Conservation (phyloP, 1,284 basidiomycete genomes). For the Boletus smithii region DNA sequence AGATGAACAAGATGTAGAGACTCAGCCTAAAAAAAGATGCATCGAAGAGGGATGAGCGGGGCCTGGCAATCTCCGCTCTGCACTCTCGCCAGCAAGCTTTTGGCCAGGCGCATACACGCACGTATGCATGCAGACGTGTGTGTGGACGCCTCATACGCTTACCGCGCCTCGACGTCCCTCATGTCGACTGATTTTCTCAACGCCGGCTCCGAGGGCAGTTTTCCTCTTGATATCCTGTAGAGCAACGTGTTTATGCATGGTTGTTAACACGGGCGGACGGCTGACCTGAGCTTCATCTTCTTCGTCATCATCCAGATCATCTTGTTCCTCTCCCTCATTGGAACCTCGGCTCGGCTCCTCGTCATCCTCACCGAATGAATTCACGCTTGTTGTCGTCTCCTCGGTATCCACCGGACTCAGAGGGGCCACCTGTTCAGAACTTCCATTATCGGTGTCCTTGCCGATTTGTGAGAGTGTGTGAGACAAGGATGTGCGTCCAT, state of each 20-base stretch:
- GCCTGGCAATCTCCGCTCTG: conserved; percentile 5
- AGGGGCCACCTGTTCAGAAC: neutral
- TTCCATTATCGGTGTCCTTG: neutral
- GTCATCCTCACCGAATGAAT: conserved; percentile 14
- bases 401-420: conserved; percentile 16
- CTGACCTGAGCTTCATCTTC: conserved; percentile 42
- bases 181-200: conserved; percentile 71
- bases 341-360: conserved; percentile 14
- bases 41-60: conserved; percentile 12
- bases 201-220: conserved; percentile 55
- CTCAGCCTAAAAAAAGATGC: too few species aligned
- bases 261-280: neutral
- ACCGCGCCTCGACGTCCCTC: conserved; percentile 22
- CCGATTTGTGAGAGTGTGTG: neutral
- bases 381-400: conserved; percentile 8
- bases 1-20: neutral
- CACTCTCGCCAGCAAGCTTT: conserved; percentile 4
- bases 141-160: conserved; percentile 2
- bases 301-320: conserved; percentile 36
- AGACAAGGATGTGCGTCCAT: conserved; percentile 1
- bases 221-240: conserved; percentile 35
- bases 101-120: neutral
- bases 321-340: conserved; percentile 11
- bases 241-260: conserved; percentile 5
- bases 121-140: neutral